Evolutionary conservation across 2,329 filamentous ascomycete species (phyloP), one percentile per base, ranked within the genome.

Genomic region (Pseudogymnoascus destructans): DNA sequence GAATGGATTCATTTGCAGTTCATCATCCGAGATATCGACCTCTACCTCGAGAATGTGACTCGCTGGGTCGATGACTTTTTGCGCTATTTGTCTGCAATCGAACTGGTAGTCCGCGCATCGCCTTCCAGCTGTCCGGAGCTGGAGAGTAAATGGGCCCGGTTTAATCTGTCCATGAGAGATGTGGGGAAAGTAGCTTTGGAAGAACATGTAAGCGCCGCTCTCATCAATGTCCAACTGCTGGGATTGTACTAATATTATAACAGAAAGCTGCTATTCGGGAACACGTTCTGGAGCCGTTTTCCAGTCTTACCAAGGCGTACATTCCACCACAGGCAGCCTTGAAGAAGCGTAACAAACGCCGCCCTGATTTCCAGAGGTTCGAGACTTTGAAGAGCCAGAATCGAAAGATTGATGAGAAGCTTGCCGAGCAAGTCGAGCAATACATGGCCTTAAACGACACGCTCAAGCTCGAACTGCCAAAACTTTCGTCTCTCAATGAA

Each of bases 1-100:
- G 91, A 96, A 69, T 96, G 90, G 70, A 85, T 96, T 61, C 86
- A 92, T 61, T 75, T 97, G 25, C 92, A 97, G 68, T 87, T 98
- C 36, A 89, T 96, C 40, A 59, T 70, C 10, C 84, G 91, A 60
- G 93, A 97, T 69, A 86, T 95, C n/a, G 89, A 96, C 67, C 89
- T 85, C 66, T 97, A 97, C 70, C 85, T 89, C 3, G 81, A 86
- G n/a, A 85, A 91, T 59, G 82, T 89, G 3, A 82, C 86, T 7
- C 80, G 80, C n/a, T 89, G 88, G 62, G 85, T 95, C 55, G 81
- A 86, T 60, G 85, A 88, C 63, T 90, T 95, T 65, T 79, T 90
- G 55, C 84, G 88, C 61, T 87, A 92, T 63, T 79, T 92, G 27
- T 82, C 83, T 2, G 88, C 87, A 1, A 87, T 96, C 69, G 89